Base-by-base conservation (phyloP, 139 green algal species). In the Chlorella ohadii region DNA sequence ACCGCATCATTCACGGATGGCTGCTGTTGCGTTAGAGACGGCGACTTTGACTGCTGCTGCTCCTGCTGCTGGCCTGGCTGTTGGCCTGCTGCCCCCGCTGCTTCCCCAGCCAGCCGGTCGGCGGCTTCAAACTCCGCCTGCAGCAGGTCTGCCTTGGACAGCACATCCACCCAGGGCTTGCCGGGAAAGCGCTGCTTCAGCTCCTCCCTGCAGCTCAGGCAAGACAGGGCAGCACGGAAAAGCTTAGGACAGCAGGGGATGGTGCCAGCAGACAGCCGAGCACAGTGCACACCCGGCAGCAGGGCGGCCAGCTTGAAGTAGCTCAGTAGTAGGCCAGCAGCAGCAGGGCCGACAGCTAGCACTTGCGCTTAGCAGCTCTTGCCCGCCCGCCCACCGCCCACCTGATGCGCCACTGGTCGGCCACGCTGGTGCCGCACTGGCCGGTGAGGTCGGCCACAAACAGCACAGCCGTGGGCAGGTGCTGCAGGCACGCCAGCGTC, bases 401-500 rank as follows among this genome's bases (percentile, higher is more conserved):
- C 74, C 88, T 81, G 47, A 97, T 94, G 3, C 56, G 70, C 92
- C 92, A 95, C 87, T 98, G 95, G 72, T 96, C 89, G 33, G 76
- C 79, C 44, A 96, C 85, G 17, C 80, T 92, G 13, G 93, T 98
- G 65, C 97, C 97, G 85, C 96, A 99, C 68, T 96, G 90, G 75
- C 94, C 97, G 7, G 95, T 98, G 13, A 98, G 89, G 84, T 99
- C 97, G 3, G 90, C 86, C 44, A 99, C 96, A 88, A 98, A 98
- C 41, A 99, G 66, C 36, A 97, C 91, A 0, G 88, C 88, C 5
- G 92, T 97, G 47, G 95, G 96, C 73, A 99, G 92, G 90, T 96
- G 89, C 64, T 93, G 83, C 78, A 99, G 87, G 7, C 92, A 93
- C 2, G 97, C 96, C 71, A 99, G 88, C 0, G 97, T 99, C 22